A percentile compares a stretch with the other conserved stretches of the same genome.
Evolutionary conservation across 352 stramenopile species (phyloP).

Genomic region (Aphanomyces cochlioides): DNA sequence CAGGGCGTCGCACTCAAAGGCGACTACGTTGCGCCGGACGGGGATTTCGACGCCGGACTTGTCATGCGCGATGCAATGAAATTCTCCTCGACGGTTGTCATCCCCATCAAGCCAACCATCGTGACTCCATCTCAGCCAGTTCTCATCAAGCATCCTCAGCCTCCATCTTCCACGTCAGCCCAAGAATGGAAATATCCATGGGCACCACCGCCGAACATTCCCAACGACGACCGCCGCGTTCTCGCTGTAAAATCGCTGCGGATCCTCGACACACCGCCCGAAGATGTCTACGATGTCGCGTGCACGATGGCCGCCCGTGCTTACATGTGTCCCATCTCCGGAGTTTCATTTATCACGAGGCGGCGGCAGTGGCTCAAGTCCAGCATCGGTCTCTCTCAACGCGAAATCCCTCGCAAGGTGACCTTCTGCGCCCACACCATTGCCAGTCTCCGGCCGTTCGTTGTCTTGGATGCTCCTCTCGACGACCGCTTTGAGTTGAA

Average conservation of each 20-base stretch:
- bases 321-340: conserved; percentile 15
- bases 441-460: neutral
- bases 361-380: neutral
- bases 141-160: neutral
- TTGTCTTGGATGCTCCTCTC: conserved; percentile 24
- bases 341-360: neutral
- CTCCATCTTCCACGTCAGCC: neutral
- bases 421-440: neutral
- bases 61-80: neutral
- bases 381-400: neutral
- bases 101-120: conserved; percentile 1
- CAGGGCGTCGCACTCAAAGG: neutral
- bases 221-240: neutral
- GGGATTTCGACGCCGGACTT: neutral
- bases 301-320: neutral
- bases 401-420: neutral
- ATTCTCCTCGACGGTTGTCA: conserved; percentile 15
- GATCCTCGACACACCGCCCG: neutral
- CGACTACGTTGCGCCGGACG: neutral
- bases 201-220: conserved; percentile 53
- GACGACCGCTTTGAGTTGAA: conserved; percentile 88
- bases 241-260: neutral
- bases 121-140: neutral
- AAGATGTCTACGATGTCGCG: neutral
- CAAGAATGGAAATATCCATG: neutral